Conservation (phyloP, 345 rosid species). For the Lepidium africanum region DNA sequence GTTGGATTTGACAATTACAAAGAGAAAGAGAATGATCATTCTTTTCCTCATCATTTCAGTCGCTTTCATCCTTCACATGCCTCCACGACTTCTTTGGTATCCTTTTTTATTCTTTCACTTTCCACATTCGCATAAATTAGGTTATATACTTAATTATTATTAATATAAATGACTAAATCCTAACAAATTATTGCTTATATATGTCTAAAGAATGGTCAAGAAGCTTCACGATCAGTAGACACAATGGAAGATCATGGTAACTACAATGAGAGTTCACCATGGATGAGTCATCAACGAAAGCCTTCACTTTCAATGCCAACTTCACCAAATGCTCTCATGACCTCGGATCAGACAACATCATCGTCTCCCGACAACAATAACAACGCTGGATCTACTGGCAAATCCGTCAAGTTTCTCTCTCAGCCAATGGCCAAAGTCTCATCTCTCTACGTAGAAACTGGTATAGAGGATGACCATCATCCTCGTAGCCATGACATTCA, state of each 20-base stretch:
- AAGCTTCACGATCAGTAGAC: slow-evolving; percentile 19
- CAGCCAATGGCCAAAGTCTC: slow-evolving; percentile 53
- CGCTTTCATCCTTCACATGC: slow-evolving; percentile 33
- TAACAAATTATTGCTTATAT: background rate
- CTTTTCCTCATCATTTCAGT: slow-evolving; percentile 2
- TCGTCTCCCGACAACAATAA: slow-evolving; percentile 6
- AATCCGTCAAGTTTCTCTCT: slow-evolving; percentile 40
- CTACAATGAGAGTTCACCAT: background rate
- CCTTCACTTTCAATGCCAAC: slow-evolving; percentile 67
- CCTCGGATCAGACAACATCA: slow-evolving; percentile 21
- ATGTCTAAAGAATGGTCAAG: slow-evolving; percentile 2
- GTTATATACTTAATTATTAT: background rate
- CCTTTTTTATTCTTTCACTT: background rate
- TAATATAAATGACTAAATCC: background rate
- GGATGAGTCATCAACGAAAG: slow-evolving; percentile 31
- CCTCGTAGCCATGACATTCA: background rate
- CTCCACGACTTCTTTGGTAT: slow-evolving; percentile 28
- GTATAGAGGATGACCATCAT: background rate
- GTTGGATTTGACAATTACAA: slow-evolving; percentile 39
- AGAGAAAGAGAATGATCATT: background rate
- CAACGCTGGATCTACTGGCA: background rate
- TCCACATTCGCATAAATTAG: slow-evolving; percentile 4
- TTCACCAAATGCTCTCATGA: slow-evolving; percentile 33
- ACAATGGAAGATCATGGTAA: slow-evolving; percentile 4
- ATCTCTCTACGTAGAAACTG: slow-evolving; percentile 13